Evolutionary conservation across 2,329 filamentous ascomycete species (phyloP).

Genomic region (Ceratocystis colombiana): DNA sequence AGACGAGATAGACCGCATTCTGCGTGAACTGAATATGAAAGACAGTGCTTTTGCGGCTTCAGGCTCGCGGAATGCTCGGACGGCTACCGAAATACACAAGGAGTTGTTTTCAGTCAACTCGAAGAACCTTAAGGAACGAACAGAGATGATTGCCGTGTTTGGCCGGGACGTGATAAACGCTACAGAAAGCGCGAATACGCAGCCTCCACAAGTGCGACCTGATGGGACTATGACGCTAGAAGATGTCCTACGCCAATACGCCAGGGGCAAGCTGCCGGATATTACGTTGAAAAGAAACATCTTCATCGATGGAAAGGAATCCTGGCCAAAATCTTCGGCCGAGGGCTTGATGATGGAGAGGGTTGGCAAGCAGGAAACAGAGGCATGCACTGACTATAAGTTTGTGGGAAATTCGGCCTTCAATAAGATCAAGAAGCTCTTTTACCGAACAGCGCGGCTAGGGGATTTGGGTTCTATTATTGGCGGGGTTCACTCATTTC

Average conservation of each 20-base stretch:
- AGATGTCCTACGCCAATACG: slow-evolving; percentile 44
- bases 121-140: slow-evolving; percentile 69
- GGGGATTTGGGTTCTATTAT: slow-evolving; percentile 79
- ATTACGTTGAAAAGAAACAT: slow-evolving; percentile 66
- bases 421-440: slow-evolving; percentile 61
- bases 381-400: slow-evolving; percentile 57
- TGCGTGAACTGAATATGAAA: slow-evolving; percentile 36
- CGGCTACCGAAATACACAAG: slow-evolving; percentile 11
- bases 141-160: slow-evolving; percentile 70
- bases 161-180: slow-evolving; percentile 49
- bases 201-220: slow-evolving; percentile 32
- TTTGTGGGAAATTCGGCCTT: slow-evolving; percentile 69
- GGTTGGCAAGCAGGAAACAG: slow-evolving; percentile 37
- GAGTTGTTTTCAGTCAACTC: slow-evolving; percentile 43
- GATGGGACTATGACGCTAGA: slow-evolving; percentile 47
- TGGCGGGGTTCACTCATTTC: slow-evolving; percentile 47
- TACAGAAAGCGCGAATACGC: slow-evolving; percentile 42
- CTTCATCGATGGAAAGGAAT: slow-evolving; percentile 76
- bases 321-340: slow-evolving; percentile 70
- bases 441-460: slow-evolving; percentile 66
- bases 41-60: not conserved
- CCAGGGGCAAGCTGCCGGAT: slow-evolving; percentile 56
- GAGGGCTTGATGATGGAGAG: slow-evolving; percentile 75
- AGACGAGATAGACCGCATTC: slow-evolving; percentile 48
- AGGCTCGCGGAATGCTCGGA: not conserved